Evolutionary conservation across 805 yeast genomes (phyloP).

Genomic region (Candida easanensis): DNA sequence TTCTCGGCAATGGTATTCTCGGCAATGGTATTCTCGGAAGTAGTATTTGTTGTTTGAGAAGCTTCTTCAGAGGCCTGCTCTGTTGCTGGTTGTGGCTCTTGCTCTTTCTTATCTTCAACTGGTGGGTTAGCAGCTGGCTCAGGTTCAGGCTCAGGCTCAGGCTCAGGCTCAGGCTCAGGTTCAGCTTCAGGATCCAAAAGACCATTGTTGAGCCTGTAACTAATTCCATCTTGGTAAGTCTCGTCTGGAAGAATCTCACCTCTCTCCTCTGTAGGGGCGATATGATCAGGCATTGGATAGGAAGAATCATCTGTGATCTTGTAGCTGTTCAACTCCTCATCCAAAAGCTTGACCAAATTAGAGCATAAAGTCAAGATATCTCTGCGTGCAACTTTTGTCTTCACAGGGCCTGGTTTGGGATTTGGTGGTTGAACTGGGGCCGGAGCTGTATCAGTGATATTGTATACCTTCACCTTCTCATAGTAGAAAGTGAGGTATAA

Average conservation of each 20-base stretch:
- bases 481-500: constrained; percentile 51
- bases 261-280: background rate
- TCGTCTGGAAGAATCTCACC: constrained; percentile 3
- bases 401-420: constrained; percentile 24
- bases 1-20: no score
- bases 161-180: background rate
- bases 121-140: background rate
- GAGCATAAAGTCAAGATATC: constrained; percentile 40
- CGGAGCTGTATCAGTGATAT: background rate
- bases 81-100: no score
- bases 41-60: no score
- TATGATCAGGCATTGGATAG: constrained; percentile 2
- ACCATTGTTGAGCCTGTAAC: background rate
- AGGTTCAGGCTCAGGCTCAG: background rate
- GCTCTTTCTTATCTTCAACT: no score
- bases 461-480: constrained; percentile 3
- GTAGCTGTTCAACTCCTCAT: constrained; percentile 12
- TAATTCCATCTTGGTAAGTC: background rate
- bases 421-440: background rate
- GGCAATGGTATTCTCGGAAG: no score
- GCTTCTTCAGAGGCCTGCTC: background rate
- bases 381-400: constrained; percentile 45
- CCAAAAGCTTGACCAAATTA: constrained; percentile 17
- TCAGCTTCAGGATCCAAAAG: background rate
- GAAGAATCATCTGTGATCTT: constrained; percentile 13